Base-by-base conservation (phyloP, 164 flowering plant species). In the Liquidambar formosana region DNA sequence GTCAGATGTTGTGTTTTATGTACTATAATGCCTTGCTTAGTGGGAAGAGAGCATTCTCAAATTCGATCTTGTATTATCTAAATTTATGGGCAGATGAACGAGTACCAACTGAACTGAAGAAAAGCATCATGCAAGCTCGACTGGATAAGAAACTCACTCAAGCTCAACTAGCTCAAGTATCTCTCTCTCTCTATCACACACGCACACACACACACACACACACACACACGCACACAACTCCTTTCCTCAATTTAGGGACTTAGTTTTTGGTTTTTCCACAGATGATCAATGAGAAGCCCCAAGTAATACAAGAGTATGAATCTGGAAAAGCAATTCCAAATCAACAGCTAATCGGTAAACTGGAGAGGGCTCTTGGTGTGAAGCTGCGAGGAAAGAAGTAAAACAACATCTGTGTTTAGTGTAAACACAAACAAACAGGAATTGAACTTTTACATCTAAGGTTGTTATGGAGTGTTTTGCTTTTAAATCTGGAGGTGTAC, bases 301-400 rank as follows among this genome's bases (percentile, higher is more conserved):
- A 95, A 65, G 58, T 95, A 1, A 89, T 95, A 46, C 98, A 95
- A 72, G 99, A 95, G 82, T 95, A 93, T 67, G 99, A 95, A 76
- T 89, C 97, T 60, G 99, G 99, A 18, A 95, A 95, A 75, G 99
- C 99, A 26, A 95, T 95, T 18, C 99, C 99, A n/a, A 93, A 95
- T 62, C 99, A 95, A 72, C 97, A 95, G 85, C 82, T 95, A 26
- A 83, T 95, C 15, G 69, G 81, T 61, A 95, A 95, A 64, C 82
- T 95, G 80, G 99, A 95, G 82, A 90, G 97, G 83, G 94, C 92
- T 48, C 96, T 95, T 54, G 97, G 96, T 71, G 92, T 71, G 46
- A 95, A 95, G 73, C 91, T 95, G 63, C 89, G 98, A n/a, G 98
- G 97, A 44, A 95, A 93, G 86, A 95, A 95, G 76, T 94, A 78